phyloP scores from a whole-genome alignment of 2,329 filamentous ascomycete genomes.

The Aspergillus sp. region DNA sequence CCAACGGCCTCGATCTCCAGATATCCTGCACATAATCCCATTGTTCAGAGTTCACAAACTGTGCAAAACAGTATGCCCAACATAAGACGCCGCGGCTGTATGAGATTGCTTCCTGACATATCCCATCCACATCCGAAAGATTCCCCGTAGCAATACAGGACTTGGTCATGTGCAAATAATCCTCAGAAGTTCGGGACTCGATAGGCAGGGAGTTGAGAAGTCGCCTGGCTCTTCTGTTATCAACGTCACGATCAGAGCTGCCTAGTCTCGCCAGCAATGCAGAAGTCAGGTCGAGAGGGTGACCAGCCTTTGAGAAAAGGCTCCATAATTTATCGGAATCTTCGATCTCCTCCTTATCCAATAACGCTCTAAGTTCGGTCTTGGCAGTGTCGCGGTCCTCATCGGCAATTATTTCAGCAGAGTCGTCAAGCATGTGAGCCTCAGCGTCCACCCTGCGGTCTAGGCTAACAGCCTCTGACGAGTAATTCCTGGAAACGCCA shows the following conservation, averaged over 20 bases:
- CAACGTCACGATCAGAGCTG: slow-evolving; percentile 37
- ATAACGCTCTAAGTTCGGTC: slow-evolving; percentile 20
- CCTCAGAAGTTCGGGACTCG: slow-evolving; percentile 39
- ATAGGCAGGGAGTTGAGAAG: slow-evolving; percentile 49
- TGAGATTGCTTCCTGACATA: slow-evolving; percentile 45
- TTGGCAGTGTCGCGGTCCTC: slow-evolving; percentile 20
- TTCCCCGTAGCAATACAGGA: slow-evolving; percentile 46
- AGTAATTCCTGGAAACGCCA: slow-evolving; percentile 29
- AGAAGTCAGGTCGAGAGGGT: slow-evolving; percentile 28
- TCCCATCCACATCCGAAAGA: slow-evolving; percentile 39
- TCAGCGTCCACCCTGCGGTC: slow-evolving; percentile 7
- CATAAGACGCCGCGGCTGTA: slow-evolving; percentile 27
- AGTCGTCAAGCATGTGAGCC: slow-evolving; percentile 11
- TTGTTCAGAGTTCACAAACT: slow-evolving; percentile 31
- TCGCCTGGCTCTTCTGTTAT: slow-evolving; percentile 47
- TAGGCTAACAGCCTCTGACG: slow-evolving; percentile 24
- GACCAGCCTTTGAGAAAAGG: slow-evolving; percentile 37
- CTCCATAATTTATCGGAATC: slow-evolving; percentile 47
- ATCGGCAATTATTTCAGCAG: not conserved
- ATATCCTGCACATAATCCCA: slow-evolving; percentile 36
- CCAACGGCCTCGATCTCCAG: slow-evolving; percentile 30
- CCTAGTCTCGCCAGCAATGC: slow-evolving; percentile 43
- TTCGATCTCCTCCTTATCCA: slow-evolving; percentile 14
- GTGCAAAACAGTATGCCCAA: slow-evolving; percentile 35
- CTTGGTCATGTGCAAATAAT: slow-evolving; percentile 49